A percentile compares a stretch with the other conserved stretches of the same genome.
Conservation (phyloP, 192 early-diverging fungal species). For the Thoreauomyces humboldtii region DNA sequence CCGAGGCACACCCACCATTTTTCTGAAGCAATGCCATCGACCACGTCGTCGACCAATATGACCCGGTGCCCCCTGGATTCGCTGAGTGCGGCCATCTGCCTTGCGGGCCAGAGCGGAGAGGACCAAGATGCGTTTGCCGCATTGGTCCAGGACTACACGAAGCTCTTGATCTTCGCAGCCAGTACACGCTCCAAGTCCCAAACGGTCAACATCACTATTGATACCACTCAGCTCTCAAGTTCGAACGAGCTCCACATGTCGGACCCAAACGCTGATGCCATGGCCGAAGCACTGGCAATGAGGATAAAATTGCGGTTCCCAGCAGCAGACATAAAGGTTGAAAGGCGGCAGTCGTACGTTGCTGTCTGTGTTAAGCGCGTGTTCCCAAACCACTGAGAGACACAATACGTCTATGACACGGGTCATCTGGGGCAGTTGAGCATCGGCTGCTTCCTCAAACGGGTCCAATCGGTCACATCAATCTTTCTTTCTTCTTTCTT, state of each 20-base stretch:
- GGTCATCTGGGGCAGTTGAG: too few relatives aligned
- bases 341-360: slow-evolving; percentile 7
- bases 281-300: neutral
- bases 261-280: slow-evolving; percentile 7
- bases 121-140: neutral
- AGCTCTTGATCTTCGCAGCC: neutral
- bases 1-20: neutral
- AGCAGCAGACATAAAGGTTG: neutral
- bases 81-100: neutral
- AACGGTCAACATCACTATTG: neutral
- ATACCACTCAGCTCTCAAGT: neutral
- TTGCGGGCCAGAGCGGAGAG: neutral
- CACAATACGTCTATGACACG: too few relatives aligned
- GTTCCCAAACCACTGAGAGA: too few relatives aligned
- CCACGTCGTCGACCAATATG: neutral
- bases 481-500: too few relatives aligned
- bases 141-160: neutral
- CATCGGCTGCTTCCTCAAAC: too few relatives aligned
- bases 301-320: neutral
- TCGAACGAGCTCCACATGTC: neutral
- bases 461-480: too few relatives aligned
- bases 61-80: neutral
- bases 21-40: neutral
- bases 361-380: neutral
- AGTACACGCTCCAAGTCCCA: neutral